These are phyloP conservation scores for Oemleria cerasiformis DNA, from an alignment of 306 rosid genomes.

Conservation along the genomic window DNA sequence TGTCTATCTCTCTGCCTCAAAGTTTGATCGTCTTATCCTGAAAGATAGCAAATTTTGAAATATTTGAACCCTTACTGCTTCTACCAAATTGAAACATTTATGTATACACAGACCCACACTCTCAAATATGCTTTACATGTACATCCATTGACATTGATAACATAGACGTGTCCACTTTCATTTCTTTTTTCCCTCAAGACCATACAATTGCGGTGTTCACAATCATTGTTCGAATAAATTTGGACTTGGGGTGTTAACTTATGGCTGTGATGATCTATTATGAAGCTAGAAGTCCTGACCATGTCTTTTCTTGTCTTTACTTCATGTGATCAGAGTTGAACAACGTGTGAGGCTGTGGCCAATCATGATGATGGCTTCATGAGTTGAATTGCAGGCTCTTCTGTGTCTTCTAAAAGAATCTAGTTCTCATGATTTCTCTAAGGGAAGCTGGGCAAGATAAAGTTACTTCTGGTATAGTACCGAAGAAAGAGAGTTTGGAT, in stretches of 20 bases:
- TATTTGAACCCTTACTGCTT: background rate
- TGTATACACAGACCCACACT: background rate
- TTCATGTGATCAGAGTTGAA: conserved; percentile 29
- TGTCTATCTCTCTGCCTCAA: background rate
- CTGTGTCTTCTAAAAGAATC: conserved; percentile 35
- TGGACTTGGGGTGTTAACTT: background rate
- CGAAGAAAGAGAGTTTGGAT: conserved; percentile 35
- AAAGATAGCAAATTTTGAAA: background rate
- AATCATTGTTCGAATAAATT: background rate
- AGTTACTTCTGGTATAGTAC: conserved; percentile 47
- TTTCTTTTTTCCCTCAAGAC: background rate
- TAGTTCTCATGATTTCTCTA: conserved; percentile 63
- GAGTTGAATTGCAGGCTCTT: conserved; percentile 30
- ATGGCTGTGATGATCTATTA: background rate
- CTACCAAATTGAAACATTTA: background rate
- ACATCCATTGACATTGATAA: background rate
- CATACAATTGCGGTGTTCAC: background rate
- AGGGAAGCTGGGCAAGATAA: conserved; percentile 45
- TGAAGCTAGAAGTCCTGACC: background rate
- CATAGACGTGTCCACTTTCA: background rate
- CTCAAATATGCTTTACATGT: background rate
- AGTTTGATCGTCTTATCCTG: background rate
- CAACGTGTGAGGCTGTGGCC: conserved; percentile 14
- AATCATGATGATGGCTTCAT: conserved; percentile 27
- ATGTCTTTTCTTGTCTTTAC: background rate